Base-by-base conservation (phyloP, 805 yeast genomes). In the Saccharomycopsis olivae region DNA sequence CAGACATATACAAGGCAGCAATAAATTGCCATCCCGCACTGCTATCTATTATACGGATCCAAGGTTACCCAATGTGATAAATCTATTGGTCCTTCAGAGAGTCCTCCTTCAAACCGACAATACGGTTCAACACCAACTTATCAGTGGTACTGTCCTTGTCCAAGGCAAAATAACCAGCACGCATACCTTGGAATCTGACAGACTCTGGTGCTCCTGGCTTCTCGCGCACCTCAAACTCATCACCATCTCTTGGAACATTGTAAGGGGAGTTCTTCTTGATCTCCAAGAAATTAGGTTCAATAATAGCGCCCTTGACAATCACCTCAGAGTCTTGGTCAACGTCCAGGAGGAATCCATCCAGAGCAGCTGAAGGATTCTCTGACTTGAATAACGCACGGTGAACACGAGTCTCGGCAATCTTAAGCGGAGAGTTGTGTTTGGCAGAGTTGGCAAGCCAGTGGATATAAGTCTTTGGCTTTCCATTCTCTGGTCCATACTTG, bases 131-230 rank as follows among this genome's bases (percentile, higher is more conserved):
- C 25, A 92, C 70, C 48, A 88, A 62, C 44, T 65, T 68, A 21
- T 73, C 78, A 15, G 63, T 68, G 8, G 68, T 62, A 41, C 84
- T 64, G 48, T 89, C 96, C 51, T 71, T 73, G 58, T 92, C 98
- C 58, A 86, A 59, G 55, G 95, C 78, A 73, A 87, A 92, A 62
- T 92, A 92, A 23, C 98, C 98, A 34, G 85, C 89, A 64, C 98
- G 77, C 61, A 92, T 73, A 23, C 95, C 98, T 66, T 92, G 98
- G 86, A 92, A 92, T 61, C 98, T 75, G 24, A 84, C 86, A n/a
- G 88, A 73, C 59, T 88, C 94, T 34, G 76, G 73, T 47, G 68
- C 62, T 25, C 69, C 69, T 29, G 61, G 61, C 45, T 71, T 69
- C 58, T 92, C 96, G 50, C 71, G 68, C 49, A 87, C 80, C 54